A percentile compares a stretch with the other conserved stretches of the same genome.
phyloP scores from a whole-genome alignment of 805 yeast genomes.

The Starmera pachycereana region DNA sequence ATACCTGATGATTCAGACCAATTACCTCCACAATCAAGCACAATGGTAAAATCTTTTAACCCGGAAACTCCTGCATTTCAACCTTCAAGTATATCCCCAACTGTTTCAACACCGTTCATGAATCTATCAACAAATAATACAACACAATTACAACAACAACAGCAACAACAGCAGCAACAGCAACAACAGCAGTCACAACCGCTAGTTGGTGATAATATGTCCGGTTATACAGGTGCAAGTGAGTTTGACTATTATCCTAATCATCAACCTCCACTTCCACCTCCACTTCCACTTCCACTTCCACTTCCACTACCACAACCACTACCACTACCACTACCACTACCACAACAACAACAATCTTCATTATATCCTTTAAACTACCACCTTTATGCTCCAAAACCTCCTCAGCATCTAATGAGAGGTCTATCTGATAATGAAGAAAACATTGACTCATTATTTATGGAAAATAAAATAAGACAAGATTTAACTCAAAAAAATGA shows the following conservation, averaged over 20 bases:
- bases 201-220: no score
- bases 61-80: slow-evolving; percentile 25
- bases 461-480: slow-evolving; percentile 65
- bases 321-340: background rate
- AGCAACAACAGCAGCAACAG: no score
- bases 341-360: slow-evolving; percentile 5
- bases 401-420: slow-evolving; percentile 60
- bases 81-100: slow-evolving; percentile 3
- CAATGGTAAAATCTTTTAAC: slow-evolving; percentile 26
- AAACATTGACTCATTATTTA: slow-evolving; percentile 56
- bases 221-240: background rate
- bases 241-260: background rate
- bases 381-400: slow-evolving; percentile 83
- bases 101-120: background rate
- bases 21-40: slow-evolving; percentile 16
- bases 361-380: slow-evolving; percentile 53
- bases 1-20: background rate
- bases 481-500: slow-evolving; percentile 63
- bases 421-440: slow-evolving; percentile 65
- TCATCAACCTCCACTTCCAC: no score
- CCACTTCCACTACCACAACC: slow-evolving; percentile 4
- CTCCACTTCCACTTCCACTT: no score
- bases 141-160: no score
- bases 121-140: no score
- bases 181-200: no score